Percentiles rank a stretch among this genome's conserved stretches.
These are phyloP conservation scores for Pseudozyma thailandica DNA, from an alignment of 1,284 basidiomycete species.

Conservation along the genomic window DNA sequence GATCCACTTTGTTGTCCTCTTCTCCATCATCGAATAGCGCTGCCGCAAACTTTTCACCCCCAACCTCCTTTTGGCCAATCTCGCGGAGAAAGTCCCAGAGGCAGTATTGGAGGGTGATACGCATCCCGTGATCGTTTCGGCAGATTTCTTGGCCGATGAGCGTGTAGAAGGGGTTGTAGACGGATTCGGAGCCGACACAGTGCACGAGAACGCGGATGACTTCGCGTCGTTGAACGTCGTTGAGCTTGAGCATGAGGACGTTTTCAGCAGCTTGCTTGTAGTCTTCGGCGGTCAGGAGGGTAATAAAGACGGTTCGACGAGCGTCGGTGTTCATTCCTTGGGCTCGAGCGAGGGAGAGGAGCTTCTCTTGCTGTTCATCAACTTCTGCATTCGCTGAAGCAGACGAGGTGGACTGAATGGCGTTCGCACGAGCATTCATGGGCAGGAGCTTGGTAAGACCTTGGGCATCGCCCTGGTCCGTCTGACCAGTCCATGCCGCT, in stretches of 20 bases:
- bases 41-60: slow-evolving; percentile 80
- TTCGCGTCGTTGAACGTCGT: slow-evolving; percentile 91
- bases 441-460: slow-evolving; percentile 43
- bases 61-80: slow-evolving; percentile 83
- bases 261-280: slow-evolving; percentile 92
- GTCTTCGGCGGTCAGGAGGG: slow-evolving; percentile 84
- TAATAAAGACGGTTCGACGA: slow-evolving; percentile 86
- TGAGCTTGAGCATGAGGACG: slow-evolving; percentile 82
- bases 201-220: slow-evolving; percentile 90
- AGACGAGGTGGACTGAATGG: slow-evolving; percentile 25
- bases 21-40: slow-evolving; percentile 68
- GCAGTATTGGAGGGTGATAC: slow-evolving; percentile 92
- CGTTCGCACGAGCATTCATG: slow-evolving; percentile 25
- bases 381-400: slow-evolving; percentile 51
- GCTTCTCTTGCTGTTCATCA: slow-evolving; percentile 72
- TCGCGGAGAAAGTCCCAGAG: slow-evolving; percentile 97
- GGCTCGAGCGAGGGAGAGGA: slow-evolving; percentile 83
- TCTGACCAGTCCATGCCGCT: slow-evolving; percentile 93
- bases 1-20: slow-evolving; percentile 6
- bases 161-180: slow-evolving; percentile 95
- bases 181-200: slow-evolving; percentile 76
- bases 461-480: slow-evolving; percentile 75
- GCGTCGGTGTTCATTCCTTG: slow-evolving; percentile 99
- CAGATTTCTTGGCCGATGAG: slow-evolving; percentile 74
- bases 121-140: slow-evolving; percentile 74